Conservation (phyloP, 2,329 filamentous ascomycete genomes). For the Exophiala bonariae region DNA sequence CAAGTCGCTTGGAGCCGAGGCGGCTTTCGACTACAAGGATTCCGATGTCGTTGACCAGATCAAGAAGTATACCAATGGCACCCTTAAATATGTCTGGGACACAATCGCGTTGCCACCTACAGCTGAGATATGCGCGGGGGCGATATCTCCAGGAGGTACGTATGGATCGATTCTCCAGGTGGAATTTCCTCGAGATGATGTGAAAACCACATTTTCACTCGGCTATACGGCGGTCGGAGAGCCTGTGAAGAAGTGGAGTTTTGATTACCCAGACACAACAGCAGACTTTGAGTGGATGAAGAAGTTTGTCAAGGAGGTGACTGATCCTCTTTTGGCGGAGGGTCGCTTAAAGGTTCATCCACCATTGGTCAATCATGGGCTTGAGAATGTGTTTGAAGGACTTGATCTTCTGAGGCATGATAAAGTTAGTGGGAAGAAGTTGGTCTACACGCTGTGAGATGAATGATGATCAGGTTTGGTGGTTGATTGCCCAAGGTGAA, state of each 20-base stretch:
- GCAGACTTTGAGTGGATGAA: slow-evolving; percentile 46
- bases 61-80: slow-evolving; percentile 36
- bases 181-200: slow-evolving; percentile 33
- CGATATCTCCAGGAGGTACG: slow-evolving; percentile 35
- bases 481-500: too few relatives aligned
- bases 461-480: not conserved
- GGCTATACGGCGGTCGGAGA: slow-evolving; percentile 37
- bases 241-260: slow-evolving; percentile 23
- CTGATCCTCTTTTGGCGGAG: slow-evolving; percentile 40
- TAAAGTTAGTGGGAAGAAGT: slow-evolving; percentile 49
- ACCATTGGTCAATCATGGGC: slow-evolving; percentile 41
- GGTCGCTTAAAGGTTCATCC: slow-evolving; percentile 47
- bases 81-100: slow-evolving; percentile 38
- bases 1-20: slow-evolving; percentile 35
- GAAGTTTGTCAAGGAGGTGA: slow-evolving; percentile 40
- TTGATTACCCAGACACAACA: slow-evolving; percentile 16
- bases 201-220: slow-evolving; percentile 32
- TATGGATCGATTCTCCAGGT: slow-evolving; percentile 32
- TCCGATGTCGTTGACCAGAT: slow-evolving; percentile 34
- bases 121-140: slow-evolving; percentile 34
- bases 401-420: slow-evolving; percentile 44
- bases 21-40: slow-evolving; percentile 39
- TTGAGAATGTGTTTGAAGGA: slow-evolving; percentile 47
- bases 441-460: slow-evolving; percentile 44
- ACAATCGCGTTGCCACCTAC: slow-evolving; percentile 33